Evolutionary conservation across 768 basidiomycete genomes (phyloP), one percentile per base, ranked within the genome.

Genomic region (Tubosaeta sp.): DNA sequence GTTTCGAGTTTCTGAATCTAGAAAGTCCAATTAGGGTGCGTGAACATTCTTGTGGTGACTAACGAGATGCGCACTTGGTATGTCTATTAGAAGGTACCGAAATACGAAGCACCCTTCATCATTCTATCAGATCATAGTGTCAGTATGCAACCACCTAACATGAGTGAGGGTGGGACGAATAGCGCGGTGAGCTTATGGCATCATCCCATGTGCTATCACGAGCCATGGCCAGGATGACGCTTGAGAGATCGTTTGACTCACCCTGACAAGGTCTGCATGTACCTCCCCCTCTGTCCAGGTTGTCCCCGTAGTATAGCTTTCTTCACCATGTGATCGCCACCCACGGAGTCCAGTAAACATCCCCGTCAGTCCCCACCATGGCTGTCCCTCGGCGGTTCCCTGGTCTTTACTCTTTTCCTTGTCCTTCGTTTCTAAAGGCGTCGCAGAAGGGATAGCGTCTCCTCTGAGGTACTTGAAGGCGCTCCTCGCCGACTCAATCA

Each of bases 381-480:
- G 72, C 13, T 57, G 64, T 42, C 69, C 62, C 38, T 65, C 70
- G 5, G 64, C 63, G 51, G 59, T 64, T 35, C 61, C 60, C 11
- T 68, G 67, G 37, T 52, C 68, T 19, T 69, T 66, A 46, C 59
- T 64, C 37, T 57, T 56, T 12, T 71, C 69, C 51, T 58, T 65
- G 32, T 60, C 64, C 37, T 66, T 48, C 26, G 61, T 55, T 11
- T 42, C 68, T 46, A 71, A 55, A 48, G 68, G 65, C 31, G 70
- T 53, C 26, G 65, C 59, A n/a, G 73, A 62, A 8, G 77, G 70
- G 27, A 78, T 56, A 17, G 77, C 74, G 39, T 84, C 76, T 5
- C 91, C 90, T 51, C 80, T 85, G 45, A 93, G 70, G 66, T 88
- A 93, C 61, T 77, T 81, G 71, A 91, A 88, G 26, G 82, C 72